Evolutionary conservation across 78 protist genomes (phyloP).

Genomic region (Dictyostelium purpureum): DNA sequence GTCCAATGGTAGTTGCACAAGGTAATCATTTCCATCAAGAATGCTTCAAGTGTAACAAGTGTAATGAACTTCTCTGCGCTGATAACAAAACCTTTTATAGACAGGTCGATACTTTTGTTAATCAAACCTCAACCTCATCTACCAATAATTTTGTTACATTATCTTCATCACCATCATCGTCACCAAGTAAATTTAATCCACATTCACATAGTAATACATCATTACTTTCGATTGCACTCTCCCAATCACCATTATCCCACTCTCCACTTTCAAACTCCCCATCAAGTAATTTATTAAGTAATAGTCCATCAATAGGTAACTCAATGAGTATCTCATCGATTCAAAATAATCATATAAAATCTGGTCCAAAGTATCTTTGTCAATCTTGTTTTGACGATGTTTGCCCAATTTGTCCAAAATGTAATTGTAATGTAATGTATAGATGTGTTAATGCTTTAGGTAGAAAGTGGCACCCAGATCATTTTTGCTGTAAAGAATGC

Average conservation of each 20-base stretch:
- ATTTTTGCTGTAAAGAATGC: slow-evolving; percentile 38
- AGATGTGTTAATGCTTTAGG: slow-evolving; percentile 66
- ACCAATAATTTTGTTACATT: slow-evolving; percentile 20
- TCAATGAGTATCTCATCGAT: too few species aligned
- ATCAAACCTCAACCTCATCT: too few species aligned
- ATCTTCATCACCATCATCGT: slow-evolving; percentile 19
- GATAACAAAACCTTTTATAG: slow-evolving; percentile 67
- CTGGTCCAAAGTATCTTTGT: slow-evolving; percentile 47
- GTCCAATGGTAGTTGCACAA: slow-evolving; percentile 52
- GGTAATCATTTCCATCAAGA: slow-evolving; percentile 54
- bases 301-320: neutral
- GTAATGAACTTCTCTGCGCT: slow-evolving; percentile 4
- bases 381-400: slow-evolving; percentile 45
- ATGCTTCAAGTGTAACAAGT: slow-evolving; percentile 53
- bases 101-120: neutral
- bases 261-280: neutral
- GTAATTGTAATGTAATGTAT: slow-evolving; percentile 45
- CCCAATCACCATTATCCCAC: neutral
- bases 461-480: slow-evolving; percentile 68
- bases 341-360: neutral
- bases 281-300: neutral
- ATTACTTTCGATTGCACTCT: neutral
- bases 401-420: slow-evolving; percentile 56
- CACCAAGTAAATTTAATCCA: slow-evolving; percentile 12
- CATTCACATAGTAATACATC: neutral